Evolutionary conservation across 2,329 filamentous ascomycete genomes (phyloP).

Genomic region (Penicillium sp.): DNA sequence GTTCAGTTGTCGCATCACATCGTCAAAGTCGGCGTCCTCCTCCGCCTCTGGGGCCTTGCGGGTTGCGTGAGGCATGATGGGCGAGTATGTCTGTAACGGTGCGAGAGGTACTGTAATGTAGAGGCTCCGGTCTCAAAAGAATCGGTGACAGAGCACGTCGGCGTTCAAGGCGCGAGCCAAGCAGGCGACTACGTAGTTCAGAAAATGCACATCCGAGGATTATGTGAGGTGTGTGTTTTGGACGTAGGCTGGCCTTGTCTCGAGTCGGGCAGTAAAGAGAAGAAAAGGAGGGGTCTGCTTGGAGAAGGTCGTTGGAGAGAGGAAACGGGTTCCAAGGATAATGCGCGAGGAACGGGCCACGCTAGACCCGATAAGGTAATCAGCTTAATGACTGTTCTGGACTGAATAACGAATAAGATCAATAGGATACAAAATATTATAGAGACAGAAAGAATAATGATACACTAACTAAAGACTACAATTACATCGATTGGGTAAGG

Average conservation of each 20-base stretch:
- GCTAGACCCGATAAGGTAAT: slow-evolving; percentile 29
- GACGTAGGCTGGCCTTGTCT: neutral
- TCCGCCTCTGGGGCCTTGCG: slow-evolving; percentile 28
- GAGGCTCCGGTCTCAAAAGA: neutral
- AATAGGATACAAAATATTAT: neutral
- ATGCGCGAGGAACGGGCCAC: slow-evolving; percentile 10
- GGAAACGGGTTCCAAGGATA: slow-evolving; percentile 8
- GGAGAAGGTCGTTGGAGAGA: slow-evolving; percentile 1
- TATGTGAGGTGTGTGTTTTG: neutral
- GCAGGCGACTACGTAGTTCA: slow-evolving; percentile 8
- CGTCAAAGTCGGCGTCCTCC: slow-evolving; percentile 41
- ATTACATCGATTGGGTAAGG: neutral
- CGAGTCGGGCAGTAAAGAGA: neutral
- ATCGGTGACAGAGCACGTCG: slow-evolving; percentile 3
- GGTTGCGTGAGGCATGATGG: slow-evolving; percentile 41
- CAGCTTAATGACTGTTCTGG: slow-evolving; percentile 9
- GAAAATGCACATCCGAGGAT: slow-evolving; percentile 10
- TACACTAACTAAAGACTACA: no score
- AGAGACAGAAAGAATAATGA: no score
- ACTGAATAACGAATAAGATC: neutral
- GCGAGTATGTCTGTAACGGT: neutral
- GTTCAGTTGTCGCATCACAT: slow-evolving; percentile 43
- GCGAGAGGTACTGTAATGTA: neutral
- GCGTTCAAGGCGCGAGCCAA: slow-evolving; percentile 6
- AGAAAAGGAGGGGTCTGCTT: slow-evolving; percentile 2